Evolutionary conservation across 2,329 filamentous ascomycete species (phyloP), one percentile per base, ranked within the genome.

Genomic region (Rhexocercosporidium sp.): DNA sequence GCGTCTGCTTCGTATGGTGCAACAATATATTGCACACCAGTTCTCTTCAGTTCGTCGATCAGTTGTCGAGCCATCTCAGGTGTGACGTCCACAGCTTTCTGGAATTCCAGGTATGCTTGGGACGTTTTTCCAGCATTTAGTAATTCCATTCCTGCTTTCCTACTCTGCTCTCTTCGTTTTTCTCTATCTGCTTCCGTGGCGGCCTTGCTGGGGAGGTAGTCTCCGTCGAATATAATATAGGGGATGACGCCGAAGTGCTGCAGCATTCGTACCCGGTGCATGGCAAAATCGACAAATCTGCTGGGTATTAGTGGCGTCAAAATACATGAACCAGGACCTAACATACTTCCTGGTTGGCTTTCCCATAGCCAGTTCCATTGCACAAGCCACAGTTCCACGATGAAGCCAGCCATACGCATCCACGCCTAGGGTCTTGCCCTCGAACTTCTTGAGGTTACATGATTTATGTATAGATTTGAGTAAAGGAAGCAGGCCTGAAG

Each of bases 371-470:
- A 99, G 86, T 75, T 98, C 96, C 75, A 96, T 88, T 70, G 95
- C 93, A 82, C 95, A 98, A 59, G 92, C 88, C 71, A 96, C 90
- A 56, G 94, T 94, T 63, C 94, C 96, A 73, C 96, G 91, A 80
- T 99, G 96, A 64, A 99, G 89, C 96, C 96, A 99, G 78, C 95
- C 96, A 84, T 99, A 99, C 66, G 92, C 95, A 79, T 99, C 96
- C 41, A 99, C 90, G n/a, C 92, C 96, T 56, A 99, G 86, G 1
- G 92, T 97, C 80, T 97, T 90, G 61, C 95, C 96, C 14, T 87
- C 82, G 79, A 92, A 97, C 76, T 94, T 94, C 78, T 94, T 96
- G 68, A 99, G 84, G 73, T 93, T 92, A 60, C 88, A 92, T 76
- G 92, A 92, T 76, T 92, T 94, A 68, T 99, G 96, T 64, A 99